phyloP scores from a whole-genome alignment of 2,329 filamentous ascomycete genomes.

The Fusarium fujikuroi region DNA sequence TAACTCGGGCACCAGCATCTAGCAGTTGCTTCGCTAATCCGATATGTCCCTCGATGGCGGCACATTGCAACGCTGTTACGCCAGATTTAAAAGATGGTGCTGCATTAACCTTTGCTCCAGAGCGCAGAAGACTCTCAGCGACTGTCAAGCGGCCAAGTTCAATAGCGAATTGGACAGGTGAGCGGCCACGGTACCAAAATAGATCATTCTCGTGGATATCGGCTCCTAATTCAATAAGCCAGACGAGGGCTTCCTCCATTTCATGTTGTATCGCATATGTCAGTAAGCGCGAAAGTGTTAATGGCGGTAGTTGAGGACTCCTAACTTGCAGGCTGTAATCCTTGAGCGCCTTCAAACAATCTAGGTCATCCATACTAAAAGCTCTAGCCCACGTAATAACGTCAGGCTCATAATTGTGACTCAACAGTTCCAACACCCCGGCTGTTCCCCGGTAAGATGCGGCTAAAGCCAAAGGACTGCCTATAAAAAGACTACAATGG shows the following conservation, averaged over 20 bases:
- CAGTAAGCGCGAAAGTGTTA: neutral
- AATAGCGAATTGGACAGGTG: neutral
- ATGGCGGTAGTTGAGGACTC: neutral
- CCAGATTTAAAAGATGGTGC: neutral
- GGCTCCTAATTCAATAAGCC: neutral
- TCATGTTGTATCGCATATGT: rapidly evolving
- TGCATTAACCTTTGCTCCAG: neutral
- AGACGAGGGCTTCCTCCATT: neutral
- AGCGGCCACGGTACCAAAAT: no score
- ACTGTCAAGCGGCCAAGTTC: neutral
- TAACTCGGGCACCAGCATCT: neutral
- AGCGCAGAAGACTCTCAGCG: neutral
- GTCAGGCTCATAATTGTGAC: neutral
- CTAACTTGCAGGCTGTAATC: rapidly evolving
- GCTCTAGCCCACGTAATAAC: neutral
- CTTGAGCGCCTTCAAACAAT: rapidly evolving
- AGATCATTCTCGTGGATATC: neutral
- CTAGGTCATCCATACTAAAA: rapidly evolving
- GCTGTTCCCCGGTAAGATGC: rapidly evolving
- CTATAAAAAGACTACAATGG: rapidly evolving
- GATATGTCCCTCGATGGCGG: neutral
- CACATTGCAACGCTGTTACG: neutral
- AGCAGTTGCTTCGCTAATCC: neutral
- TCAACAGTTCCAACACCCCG: neutral
- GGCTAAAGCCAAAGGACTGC: neutral